Evolutionary conservation across 768 basidiomycete species (phyloP).

Genomic region (Austroboletus festivus): DNA sequence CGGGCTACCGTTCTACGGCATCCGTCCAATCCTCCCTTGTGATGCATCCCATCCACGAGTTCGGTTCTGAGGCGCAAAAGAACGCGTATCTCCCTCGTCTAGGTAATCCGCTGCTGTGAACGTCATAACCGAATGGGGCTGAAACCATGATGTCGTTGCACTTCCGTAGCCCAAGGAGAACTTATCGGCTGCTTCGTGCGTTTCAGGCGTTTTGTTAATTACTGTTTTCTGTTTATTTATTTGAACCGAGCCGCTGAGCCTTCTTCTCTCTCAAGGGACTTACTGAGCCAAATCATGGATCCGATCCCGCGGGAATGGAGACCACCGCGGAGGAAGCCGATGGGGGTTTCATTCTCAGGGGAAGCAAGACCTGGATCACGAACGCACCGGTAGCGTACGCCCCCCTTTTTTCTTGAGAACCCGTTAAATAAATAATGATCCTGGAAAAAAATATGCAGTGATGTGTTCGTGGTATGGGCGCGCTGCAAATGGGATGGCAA

Average conservation of each 20-base stretch:
- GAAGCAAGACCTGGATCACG: conserved; percentile 97
- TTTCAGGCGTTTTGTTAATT: conserved; percentile 12
- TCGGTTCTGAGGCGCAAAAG: conserved; percentile 87
- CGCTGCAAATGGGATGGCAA: conserved; percentile 91
- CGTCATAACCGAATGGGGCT: background rate
- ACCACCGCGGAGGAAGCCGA: conserved; percentile 82
- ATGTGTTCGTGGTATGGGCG: conserved; percentile 93
- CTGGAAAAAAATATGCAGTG: conserved; percentile 41
- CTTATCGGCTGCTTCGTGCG: conserved; percentile 89
- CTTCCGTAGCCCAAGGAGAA: conserved; percentile 68
- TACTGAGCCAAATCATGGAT: conserved; percentile 96
- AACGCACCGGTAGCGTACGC: conserved; percentile 88
- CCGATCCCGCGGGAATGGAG: conserved; percentile 97
- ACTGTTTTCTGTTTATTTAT: background rate
- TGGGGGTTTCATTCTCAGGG: conserved; percentile 82
- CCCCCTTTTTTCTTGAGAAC: background rate
- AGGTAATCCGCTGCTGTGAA: conserved; percentile 40
- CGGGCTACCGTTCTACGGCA: conserved; percentile 91
- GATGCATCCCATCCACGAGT: conserved; percentile 92
- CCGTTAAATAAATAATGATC: conserved; percentile 10
- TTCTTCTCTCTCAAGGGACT: conserved; percentile 60
- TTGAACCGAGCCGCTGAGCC: background rate
- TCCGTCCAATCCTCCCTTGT: conserved; percentile 96
- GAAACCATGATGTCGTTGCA: background rate
- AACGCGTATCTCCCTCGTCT: conserved; percentile 85